Percentiles rank a stretch among this genome's conserved stretches.
Evolutionary conservation across 345 rosid species (phyloP).

Genomic region (Conringia planisiliqua): DNA sequence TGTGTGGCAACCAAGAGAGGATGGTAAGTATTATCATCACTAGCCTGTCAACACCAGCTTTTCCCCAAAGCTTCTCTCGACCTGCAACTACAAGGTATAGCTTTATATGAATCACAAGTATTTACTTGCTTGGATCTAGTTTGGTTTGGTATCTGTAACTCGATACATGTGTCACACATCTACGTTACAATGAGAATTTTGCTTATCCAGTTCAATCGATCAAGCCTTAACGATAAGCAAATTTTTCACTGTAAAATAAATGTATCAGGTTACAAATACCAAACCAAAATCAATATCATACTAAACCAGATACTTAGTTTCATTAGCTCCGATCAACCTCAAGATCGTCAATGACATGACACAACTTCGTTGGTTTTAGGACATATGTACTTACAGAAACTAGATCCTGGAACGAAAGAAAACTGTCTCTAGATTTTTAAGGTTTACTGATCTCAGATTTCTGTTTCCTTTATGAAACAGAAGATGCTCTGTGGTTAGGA

Average conservation of each 20-base stretch:
- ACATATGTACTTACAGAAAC: neutral
- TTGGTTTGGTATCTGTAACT: neutral
- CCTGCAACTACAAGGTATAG: constrained; percentile 19
- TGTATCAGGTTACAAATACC: too few species aligned
- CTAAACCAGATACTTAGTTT: neutral
- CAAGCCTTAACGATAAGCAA: too few species aligned
- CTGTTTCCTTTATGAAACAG: neutral
- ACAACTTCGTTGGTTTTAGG: neutral
- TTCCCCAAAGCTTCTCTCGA: constrained; percentile 10
- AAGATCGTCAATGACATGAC: neutral
- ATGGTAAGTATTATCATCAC: constrained; percentile 1
- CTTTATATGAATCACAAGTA: neutral
- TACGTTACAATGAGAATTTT: neutral
- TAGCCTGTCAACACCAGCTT: constrained; percentile 5
- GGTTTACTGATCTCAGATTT: neutral
- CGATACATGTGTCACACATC: too few species aligned
- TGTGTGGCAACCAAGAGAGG: constrained; percentile 5
- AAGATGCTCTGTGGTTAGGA: constrained; percentile 7
- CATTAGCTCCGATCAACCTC: neutral
- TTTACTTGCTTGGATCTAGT: neutral
- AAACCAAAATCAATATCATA: too few species aligned
- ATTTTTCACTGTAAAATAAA: too few species aligned
- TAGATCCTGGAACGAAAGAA: neutral
- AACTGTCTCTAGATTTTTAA: neutral
- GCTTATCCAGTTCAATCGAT: too few species aligned